Evolutionary conservation across 306 rosid species (phyloP).

Genomic region (Cicer judaicum): DNA sequence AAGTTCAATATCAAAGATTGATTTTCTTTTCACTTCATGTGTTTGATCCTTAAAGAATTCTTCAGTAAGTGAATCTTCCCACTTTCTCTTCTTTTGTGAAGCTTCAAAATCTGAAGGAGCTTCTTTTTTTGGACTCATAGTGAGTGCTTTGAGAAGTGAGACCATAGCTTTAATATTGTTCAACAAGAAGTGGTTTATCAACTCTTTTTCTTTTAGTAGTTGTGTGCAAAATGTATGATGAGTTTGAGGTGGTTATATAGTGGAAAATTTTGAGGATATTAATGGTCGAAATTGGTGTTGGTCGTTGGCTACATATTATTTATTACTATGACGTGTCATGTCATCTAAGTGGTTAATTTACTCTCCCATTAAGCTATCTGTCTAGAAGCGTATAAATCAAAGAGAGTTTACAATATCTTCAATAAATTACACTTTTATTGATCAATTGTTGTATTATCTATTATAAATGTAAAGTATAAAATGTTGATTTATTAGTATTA

Average conservation of each 20-base stretch:
- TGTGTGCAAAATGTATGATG: conserved; percentile 43
- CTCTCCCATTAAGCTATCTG: no score
- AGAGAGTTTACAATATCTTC: no score
- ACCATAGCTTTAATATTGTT: conserved; percentile 54
- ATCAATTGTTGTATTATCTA: no score
- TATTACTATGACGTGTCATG: conserved; percentile 60
- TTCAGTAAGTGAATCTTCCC: conserved; percentile 50
- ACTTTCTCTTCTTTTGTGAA: conserved; percentile 68
- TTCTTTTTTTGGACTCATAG: conserved; percentile 48
- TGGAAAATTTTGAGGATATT: conserved; percentile 43
- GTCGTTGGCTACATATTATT: conserved; percentile 48
- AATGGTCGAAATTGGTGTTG: conserved; percentile 36
- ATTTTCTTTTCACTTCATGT: conserved; percentile 47
- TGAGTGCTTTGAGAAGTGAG: conserved; percentile 57
- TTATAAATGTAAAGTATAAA: no score
- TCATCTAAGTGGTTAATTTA: conserved; percentile 43
- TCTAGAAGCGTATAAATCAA: no score
- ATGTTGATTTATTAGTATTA: no score
- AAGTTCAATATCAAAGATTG: conserved; percentile 68
- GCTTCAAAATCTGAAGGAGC: conserved; percentile 52
- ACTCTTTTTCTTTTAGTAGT: not conserved
- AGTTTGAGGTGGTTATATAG: conserved; percentile 65
- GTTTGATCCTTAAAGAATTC: conserved; percentile 53
- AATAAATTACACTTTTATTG: no score
- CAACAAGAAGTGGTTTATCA: not conserved